These are phyloP conservation scores for Didymella exigua DNA, from an alignment of 2,329 filamentous ascomycete species.

Conservation along the genomic window DNA sequence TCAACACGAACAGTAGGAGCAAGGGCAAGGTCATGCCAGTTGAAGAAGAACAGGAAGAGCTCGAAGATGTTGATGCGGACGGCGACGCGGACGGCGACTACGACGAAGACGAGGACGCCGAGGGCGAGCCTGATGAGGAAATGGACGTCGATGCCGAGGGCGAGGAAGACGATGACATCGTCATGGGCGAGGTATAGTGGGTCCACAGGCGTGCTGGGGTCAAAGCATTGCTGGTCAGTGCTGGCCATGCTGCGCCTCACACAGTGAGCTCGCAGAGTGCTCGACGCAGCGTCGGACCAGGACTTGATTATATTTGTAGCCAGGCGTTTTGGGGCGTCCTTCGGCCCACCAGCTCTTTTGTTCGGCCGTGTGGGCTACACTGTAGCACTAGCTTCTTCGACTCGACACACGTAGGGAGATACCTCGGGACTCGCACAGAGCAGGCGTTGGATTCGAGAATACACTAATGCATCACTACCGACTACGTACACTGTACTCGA, in stretches of 20 bases:
- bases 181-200: slow-evolving; percentile 32
- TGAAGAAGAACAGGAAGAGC: slow-evolving; percentile 42
- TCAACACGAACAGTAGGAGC: slow-evolving; percentile 29
- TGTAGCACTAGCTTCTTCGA: slow-evolving; percentile 17
- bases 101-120: slow-evolving; percentile 15
- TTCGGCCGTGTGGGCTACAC: neutral
- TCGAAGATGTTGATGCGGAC: slow-evolving; percentile 37
- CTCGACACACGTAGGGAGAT: slow-evolving; percentile 25
- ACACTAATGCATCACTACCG: slow-evolving; percentile 8
- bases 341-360: neutral
- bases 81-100: slow-evolving; percentile 32
- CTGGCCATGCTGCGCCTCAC: too few species aligned
- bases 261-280: too few species aligned
- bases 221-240: neutral
- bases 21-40: slow-evolving; percentile 35
- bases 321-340: slow-evolving; percentile 3
- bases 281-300: neutral
- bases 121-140: slow-evolving; percentile 19
- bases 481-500: neutral
- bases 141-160: slow-evolving; percentile 35
- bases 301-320: slow-evolving; percentile 10
- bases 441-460: slow-evolving; percentile 9
- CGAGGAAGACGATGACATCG: slow-evolving; percentile 38
- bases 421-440: slow-evolving; percentile 26
- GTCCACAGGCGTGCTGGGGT: neutral